Conservation (phyloP, 148 eudicot genomes). For the Limonium bicolor region DNA sequence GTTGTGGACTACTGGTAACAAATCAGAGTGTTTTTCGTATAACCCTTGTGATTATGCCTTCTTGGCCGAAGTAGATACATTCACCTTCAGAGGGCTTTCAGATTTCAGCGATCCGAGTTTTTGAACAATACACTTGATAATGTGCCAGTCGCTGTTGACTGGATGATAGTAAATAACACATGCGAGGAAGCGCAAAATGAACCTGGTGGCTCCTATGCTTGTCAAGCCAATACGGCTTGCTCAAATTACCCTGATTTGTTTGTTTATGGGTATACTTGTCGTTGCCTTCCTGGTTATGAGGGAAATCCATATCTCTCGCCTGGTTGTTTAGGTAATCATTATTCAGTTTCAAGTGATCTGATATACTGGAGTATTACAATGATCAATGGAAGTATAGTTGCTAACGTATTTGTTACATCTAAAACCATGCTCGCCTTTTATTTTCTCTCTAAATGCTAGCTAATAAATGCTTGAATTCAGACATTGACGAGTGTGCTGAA, state of each 20-base stretch:
- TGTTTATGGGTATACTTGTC: neutral
- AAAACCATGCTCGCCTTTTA: neutral
- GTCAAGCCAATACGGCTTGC: conserved; percentile 6
- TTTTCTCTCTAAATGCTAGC: too few species aligned
- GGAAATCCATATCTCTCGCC: conserved; percentile 17
- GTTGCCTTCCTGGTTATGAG: neutral
- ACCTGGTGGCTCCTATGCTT: conserved; percentile 1
- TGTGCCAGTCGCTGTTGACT: conserved; percentile 9
- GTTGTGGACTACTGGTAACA: neutral
- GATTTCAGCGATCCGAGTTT: neutral
- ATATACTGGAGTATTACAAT: too few species aligned
- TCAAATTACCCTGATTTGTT: neutral
- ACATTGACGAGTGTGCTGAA: neutral
- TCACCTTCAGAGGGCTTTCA: neutral
- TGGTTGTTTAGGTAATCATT: neutral
- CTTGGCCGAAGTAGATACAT: neutral
- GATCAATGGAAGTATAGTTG: too few species aligned
- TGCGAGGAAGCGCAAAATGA: conserved; percentile 9
- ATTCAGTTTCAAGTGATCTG: neutral
- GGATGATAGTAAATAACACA: conserved; percentile 14
- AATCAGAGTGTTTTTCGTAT: too few species aligned
- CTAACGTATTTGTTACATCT: too few species aligned
- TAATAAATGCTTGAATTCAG: too few species aligned
- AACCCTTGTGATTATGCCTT: neutral
- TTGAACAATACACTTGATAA: neutral